phyloP scores from a whole-genome alignment of 495 filamentous ascomycete species.

The Pyronema omphalodes region DNA sequence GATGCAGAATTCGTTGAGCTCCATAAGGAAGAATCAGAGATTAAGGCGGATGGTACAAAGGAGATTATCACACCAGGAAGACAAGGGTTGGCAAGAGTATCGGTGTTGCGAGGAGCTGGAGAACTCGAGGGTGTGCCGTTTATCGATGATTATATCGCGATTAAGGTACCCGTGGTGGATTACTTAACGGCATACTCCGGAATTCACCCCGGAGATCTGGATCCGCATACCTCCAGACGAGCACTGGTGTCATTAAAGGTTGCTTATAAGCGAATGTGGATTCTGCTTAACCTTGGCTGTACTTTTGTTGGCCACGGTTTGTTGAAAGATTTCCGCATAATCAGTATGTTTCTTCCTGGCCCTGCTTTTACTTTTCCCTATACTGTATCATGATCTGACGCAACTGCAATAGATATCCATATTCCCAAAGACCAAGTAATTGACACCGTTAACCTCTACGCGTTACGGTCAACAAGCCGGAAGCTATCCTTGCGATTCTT shows the following conservation, averaged over 20 bases:
- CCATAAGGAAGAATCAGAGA: constrained; percentile 75
- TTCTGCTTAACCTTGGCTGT: constrained; percentile 84
- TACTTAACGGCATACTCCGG: constrained; percentile 88
- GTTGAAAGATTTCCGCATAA: constrained; percentile 84
- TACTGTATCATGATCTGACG: not conserved
- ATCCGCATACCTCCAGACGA: constrained; percentile 51
- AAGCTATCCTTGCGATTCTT: constrained; percentile 77
- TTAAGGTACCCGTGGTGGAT: constrained; percentile 81
- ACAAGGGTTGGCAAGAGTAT: constrained; percentile 71
- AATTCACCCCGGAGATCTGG: constrained; percentile 67
- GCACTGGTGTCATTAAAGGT: constrained; percentile 71
- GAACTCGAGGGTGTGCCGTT: constrained; percentile 63
- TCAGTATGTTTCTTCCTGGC: constrained; percentile 30
- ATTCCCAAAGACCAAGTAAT: constrained; percentile 80
- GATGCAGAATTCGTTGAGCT: constrained; percentile 92
- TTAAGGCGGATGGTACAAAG: constrained; percentile 74
- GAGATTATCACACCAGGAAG: constrained; percentile 73
- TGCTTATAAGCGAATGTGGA: constrained; percentile 95
- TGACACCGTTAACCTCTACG: constrained; percentile 81
- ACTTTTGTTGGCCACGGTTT: constrained; percentile 87
- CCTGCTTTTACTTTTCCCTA: not conserved
- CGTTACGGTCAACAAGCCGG: constrained; percentile 38
- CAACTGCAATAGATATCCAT: constrained; percentile 44
- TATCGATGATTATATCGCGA: constrained; percentile 91
- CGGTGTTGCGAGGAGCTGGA: constrained; percentile 63